A percentile compares a stretch with the other conserved stretches of the same genome.
Conservation (phyloP, 306 rosid species). For the Inga leiocalycina region DNA sequence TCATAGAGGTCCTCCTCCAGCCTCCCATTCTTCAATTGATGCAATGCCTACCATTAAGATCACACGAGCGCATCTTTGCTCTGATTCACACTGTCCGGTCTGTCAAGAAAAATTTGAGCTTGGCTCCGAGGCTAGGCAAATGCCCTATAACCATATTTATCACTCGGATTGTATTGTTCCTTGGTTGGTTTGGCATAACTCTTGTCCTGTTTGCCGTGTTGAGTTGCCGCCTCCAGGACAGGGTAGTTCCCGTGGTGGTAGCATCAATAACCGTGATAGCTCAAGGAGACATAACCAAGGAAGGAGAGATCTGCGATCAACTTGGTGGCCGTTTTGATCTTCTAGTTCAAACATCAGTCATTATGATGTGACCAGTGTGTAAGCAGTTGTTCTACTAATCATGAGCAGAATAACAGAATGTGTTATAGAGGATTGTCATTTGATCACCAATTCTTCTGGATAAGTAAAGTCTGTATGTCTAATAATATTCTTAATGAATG, state of each 20-base stretch:
- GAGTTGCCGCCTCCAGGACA: constrained; percentile 71
- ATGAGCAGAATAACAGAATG: constrained; percentile 49
- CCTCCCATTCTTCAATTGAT: constrained; percentile 61
- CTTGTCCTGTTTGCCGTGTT: constrained; percentile 85
- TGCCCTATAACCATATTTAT: constrained; percentile 88
- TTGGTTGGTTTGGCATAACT: constrained; percentile 78
- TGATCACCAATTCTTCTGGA: constrained; percentile 6
- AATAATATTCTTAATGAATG: constrained; percentile 38
- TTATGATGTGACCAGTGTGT: constrained; percentile 43
- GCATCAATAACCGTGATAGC: constrained; percentile 31
- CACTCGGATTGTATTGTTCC: constrained; percentile 85
- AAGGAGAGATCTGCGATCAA: constrained; percentile 55
- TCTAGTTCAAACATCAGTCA: constrained; percentile 48
- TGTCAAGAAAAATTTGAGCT: constrained; percentile 74
- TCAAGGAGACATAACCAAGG: constrained; percentile 42
- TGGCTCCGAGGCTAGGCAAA: constrained; percentile 69
- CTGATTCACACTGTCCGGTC: constrained; percentile 74
- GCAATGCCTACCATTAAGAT: constrained; percentile 77
- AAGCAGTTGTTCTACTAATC: constrained; percentile 50
- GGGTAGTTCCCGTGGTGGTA: constrained; percentile 31
- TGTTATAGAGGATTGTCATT: no score
- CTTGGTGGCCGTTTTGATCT: constrained; percentile 68
- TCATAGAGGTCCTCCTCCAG: constrained; percentile 71
- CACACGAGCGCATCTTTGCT: constrained; percentile 58
- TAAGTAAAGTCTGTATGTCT: not conserved